Evolutionary conservation across 2,329 filamentous ascomycete species (phyloP), one percentile per base, ranked within the genome.

Genomic region (Colletotrichum tanaceti): DNA sequence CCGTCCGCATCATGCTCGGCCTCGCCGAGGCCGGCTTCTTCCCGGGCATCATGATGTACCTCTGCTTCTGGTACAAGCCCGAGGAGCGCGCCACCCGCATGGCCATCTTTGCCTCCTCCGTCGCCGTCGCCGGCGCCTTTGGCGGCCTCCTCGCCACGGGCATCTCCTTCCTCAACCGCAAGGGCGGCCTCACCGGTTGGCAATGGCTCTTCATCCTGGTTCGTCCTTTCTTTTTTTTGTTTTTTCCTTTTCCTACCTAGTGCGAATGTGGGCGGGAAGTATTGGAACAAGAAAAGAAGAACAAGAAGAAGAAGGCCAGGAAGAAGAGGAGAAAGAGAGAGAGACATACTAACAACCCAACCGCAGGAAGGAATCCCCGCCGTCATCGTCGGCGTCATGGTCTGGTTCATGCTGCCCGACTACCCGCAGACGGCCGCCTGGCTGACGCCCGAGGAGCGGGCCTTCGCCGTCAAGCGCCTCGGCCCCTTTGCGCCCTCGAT

Each of bases 51-150:
- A 81, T 86, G 38, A 89, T 86, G 73, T 86, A 89, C 65, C 78
- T 90, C 4, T 87, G 85, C 0, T 88, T 88, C 81, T 90, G 88
- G 86, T 90, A 90, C 70, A 87, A 86, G 66, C 80, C 85, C 14
- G 82, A 86, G 55, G 87, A 90, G 73, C 79, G 85, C 50, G 86
- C 88, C 61, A 88, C 85, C 59, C 80, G 87, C 4, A 84, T 89
- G 49, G 85, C 86, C 4, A 79, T 90, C 5, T 90, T 89, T 74
- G 90, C 86, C 73, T 87, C 83, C 47, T 86, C 85, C 22, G 85
- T 86, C 1, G 84, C 85, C 10, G 76, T 89, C 14, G 87, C 87
- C 0, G 86, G 86, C 24, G 87, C 88, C 1, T 90, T 90, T 74
- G 86, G 86, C 58, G 87, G 88, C 10, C 79, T 90, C 18, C 78